Evolutionary conservation across 352 stramenopile genomes (phyloP), one percentile per base, ranked within the genome.

Genomic region (Phytopythium mirpurense): DNA sequence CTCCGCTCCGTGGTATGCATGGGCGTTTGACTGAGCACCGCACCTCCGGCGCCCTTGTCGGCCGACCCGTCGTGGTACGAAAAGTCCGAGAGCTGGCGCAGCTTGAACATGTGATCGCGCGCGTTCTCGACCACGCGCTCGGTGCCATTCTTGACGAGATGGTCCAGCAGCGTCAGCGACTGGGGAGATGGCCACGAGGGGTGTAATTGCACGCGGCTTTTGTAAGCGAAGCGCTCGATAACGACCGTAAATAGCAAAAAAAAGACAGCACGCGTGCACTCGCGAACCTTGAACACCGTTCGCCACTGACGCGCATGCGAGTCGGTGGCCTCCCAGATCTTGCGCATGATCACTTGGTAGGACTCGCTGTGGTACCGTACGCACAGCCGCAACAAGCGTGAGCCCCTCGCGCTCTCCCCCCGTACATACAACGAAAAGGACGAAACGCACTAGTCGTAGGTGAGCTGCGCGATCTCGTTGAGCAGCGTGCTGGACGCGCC

Each of bases 121-220:
- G 91, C 88, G 68, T 99, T 98, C 62, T 99, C 97, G 26, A 99
- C 96, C 36, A 98, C 96, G 29, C 96, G 86, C 70, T 99, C 96
- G 29, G 89, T 96, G 35, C 96, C 97, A 65, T 99, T 99, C 74
- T 99, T 99, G 56, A 99, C 79, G 38, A 99, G 74, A 68, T 99
- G 94, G 41, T 99, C 97, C 45, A 99, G 60, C 47, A 99, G 70
- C 50, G 86, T 98, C 23, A 96, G 58, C 27, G 82, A 82, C 72
- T 86, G 29, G 37, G 5, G 27, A 51, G 37, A 15, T 19, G 5
- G 11, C 9, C 31, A 36, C 31, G 5, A 12, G 10, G 5, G 9
- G 2, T 12, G 31, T 36, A 8, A 36, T n/a, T 36, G 9, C 31
- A 36, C 31, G 31, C 15, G 10, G 1, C n/a, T n/a, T n/a, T 36